A percentile compares a stretch with the other conserved stretches of the same genome.
Conservation (phyloP, 257 asterid species). For the Ligustrum vulgare region DNA sequence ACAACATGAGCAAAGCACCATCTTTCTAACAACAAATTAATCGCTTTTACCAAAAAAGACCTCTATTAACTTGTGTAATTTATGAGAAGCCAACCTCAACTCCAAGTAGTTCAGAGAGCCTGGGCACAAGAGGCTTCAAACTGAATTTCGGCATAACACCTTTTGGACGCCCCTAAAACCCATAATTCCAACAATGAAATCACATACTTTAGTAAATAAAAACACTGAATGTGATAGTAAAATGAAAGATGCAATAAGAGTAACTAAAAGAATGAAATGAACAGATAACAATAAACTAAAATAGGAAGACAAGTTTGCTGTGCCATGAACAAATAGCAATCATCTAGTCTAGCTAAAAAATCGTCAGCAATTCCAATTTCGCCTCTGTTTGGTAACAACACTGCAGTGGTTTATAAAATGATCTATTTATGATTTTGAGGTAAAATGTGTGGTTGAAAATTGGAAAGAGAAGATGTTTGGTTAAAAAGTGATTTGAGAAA, state of each 20-base stretch:
- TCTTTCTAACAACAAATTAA: background rate
- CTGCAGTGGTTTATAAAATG: no score
- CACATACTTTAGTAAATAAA: background rate
- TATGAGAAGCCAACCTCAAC: background rate
- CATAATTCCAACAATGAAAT: background rate
- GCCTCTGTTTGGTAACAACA: no score
- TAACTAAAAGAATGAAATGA: background rate
- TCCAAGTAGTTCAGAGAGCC: slow-evolving; percentile 30
- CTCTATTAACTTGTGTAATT: no score
- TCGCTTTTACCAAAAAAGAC: background rate
- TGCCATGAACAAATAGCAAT: background rate
- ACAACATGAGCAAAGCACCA: background rate
- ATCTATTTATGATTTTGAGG: no score
- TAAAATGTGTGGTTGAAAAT: no score
- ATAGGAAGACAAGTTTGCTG: background rate
- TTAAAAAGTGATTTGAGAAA: no score
- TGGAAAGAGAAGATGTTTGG: no score
- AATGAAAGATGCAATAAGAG: no score
- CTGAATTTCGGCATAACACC: slow-evolving; percentile 49
- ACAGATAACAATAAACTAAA: background rate
- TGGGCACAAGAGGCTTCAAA: slow-evolving; percentile 43
- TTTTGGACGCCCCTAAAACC: slow-evolving; percentile 46
- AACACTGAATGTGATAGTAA: background rate
- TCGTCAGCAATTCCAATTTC: no score
- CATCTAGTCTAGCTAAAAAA: background rate